These are phyloP conservation scores for Aspergillus sp. DNA, from an alignment of 2,329 filamentous ascomycete species.

Conservation along the genomic window DNA sequence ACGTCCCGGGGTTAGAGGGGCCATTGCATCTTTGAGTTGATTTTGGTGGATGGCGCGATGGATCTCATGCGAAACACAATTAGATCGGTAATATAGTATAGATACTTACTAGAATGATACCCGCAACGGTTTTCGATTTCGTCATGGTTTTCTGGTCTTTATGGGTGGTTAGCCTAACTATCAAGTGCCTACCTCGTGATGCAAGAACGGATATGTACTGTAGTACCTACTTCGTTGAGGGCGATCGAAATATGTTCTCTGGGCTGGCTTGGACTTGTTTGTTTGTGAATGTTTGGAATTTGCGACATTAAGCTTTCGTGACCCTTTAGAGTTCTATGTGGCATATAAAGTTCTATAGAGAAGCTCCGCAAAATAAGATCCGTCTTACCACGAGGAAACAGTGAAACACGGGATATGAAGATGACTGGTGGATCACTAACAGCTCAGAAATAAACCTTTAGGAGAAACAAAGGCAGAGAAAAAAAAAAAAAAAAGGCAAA, in stretches of 20 bases:
- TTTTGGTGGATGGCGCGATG: background rate
- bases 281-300: too few relatives aligned
- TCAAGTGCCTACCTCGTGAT: too few relatives aligned
- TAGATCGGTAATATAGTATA: conserved; percentile 13
- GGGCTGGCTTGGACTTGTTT: too few relatives aligned
- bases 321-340: background rate
- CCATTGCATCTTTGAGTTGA: conserved; percentile 66
- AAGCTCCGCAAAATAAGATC: background rate
- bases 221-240: too few relatives aligned
- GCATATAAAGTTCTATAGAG: background rate
- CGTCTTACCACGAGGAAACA: background rate
- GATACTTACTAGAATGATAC: conserved; percentile 22
- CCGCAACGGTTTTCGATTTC: conserved; percentile 23
- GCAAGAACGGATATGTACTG: too few relatives aligned
- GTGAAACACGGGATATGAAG: background rate
- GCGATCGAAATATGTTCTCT: too few relatives aligned
- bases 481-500: too few relatives aligned
- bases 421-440: background rate
- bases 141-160: conserved; percentile 8
- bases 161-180: background rate
- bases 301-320: background rate
- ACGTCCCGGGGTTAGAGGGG: conserved; percentile 62
- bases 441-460: background rate
- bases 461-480: background rate
- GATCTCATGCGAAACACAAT: background rate